Base-by-base conservation (phyloP, 176 grass and related monocot species). In the Oryza glumipatula region DNA sequence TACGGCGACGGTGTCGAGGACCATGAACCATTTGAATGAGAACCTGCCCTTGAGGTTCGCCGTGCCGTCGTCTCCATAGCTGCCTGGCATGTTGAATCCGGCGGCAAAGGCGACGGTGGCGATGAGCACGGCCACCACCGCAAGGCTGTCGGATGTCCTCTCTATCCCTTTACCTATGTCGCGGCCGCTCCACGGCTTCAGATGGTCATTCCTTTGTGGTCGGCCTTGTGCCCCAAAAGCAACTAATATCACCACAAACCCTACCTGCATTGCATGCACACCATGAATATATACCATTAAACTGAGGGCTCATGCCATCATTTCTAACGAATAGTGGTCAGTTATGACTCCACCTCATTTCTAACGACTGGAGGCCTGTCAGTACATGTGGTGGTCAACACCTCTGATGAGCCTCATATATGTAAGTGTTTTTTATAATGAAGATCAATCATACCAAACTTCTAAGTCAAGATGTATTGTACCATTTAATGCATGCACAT, bases 61-160 rank as follows among this genome's bases (percentile, higher is more conserved):
- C 33, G 60, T 26, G 32, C 60, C 78, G 4, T 54, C 12, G 7
- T 30, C 45, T 2, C 7, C 16, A 47, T 81, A 86, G 0, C 33
- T 17, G 0, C 70, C 76, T 0, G 77, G 77, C 33, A 86, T 0
- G 22, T 80, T 67, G 77, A 74, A 74, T 15, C 60, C 70, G 1
- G 85, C 85, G 15, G 85, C 23, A 30, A 86, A 81, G 0, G 77
- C 46, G 4, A 10, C 61, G 4, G 85, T 22, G 33, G 63, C 61
- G 11, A 81, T 12, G 46, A 87, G 77, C 0, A 4, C 46, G 47
- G 63, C 70, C 33, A 87, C 85, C 70, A 87, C 61, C 5, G 47
- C n/a, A 0, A 81, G 78, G 85, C 46, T 68, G 24, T 80, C 64
- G 0, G 10, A 51, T 7, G 23, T 54, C 60, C 4, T 80, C 33